Evolutionary conservation across 441 rosid species (phyloP), one percentile per base, ranked within the genome.

Genomic region (Daphne laureola): DNA sequence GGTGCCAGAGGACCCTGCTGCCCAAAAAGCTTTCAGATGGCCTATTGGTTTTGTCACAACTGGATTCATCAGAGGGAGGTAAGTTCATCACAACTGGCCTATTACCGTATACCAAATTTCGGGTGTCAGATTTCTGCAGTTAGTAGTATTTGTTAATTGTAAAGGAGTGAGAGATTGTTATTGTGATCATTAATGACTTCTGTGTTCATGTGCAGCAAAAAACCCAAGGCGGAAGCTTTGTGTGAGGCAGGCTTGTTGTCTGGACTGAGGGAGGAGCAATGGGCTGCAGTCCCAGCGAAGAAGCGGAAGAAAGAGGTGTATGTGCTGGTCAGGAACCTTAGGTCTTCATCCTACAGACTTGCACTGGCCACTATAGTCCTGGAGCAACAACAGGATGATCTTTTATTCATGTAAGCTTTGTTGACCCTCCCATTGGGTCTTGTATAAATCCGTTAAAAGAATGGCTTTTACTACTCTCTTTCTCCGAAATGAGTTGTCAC

Each of bases 11-110:
- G 90, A 83, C 47, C 57, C 68, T 47, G 61, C 65, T 46, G 52
- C 69, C 26, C 59, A 54, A 51, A 75, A 76, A 63, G 69, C 78
- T 59, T 73, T 71, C 57, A 63, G 90, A 55, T 81, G 79, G 80
- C 92, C 96, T 25, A 71, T 92, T 13, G 98, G 98, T 58, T 92
- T 92, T 59, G 78, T 86, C 23, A 84, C 96, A 13, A 71, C 94
- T 36, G 97, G 97, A 46, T 83, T 83, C 54, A 82, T 86, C 41
- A 72, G 73, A 55, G 96, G 98, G 56, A 89, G 94, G 98, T 88
- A 61, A 63, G 83, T 54, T 31, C 50, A 45, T 58, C 36, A 23
- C 5, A 47, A 17, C 12, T 47, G 12, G 17, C 14, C 0, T 23
- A 2, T n/a, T 45, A 23, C 51, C 17, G 44, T 45, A 31, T 31